Evolutionary conservation across 306 rosid genomes (phyloP).

Genomic region (Quercus variabilis): DNA sequence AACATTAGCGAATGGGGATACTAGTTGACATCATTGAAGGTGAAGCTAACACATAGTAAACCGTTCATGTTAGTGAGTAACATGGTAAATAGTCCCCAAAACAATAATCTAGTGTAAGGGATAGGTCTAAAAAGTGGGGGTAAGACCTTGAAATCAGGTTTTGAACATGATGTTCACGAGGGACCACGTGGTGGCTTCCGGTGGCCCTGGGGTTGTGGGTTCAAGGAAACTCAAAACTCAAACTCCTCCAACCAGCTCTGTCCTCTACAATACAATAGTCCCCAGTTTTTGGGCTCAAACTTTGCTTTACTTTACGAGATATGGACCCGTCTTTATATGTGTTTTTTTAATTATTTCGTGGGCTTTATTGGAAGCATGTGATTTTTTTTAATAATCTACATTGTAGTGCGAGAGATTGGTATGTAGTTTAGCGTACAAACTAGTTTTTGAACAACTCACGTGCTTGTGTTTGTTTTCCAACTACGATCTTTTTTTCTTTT

Average conservation of each 20-base stretch:
- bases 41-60: not conserved
- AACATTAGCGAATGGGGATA: not conserved
- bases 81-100: not conserved
- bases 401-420: not conserved
- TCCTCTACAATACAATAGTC: not conserved
- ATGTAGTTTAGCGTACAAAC: constrained; percentile 20
- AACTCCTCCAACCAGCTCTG: no score
- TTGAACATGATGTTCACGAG: constrained; percentile 39
- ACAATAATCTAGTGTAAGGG: not conserved
- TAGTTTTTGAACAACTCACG: constrained; percentile 30
- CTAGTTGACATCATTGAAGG: not conserved
- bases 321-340: constrained; percentile 31
- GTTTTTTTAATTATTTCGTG: not conserved
- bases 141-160: constrained; percentile 30
- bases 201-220: constrained; percentile 8
- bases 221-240: not conserved
- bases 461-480: constrained; percentile 15
- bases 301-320: constrained; percentile 12
- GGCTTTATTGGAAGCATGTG: constrained; percentile 20
- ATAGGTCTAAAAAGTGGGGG: not conserved
- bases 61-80: not conserved
- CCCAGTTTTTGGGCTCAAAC: not conserved
- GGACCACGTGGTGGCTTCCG: constrained; percentile 32
- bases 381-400: not conserved
- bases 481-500: not conserved